These are phyloP conservation scores for Adansonia digitata DNA, from an alignment of 345 rosid species.

Conservation along the genomic window DNA sequence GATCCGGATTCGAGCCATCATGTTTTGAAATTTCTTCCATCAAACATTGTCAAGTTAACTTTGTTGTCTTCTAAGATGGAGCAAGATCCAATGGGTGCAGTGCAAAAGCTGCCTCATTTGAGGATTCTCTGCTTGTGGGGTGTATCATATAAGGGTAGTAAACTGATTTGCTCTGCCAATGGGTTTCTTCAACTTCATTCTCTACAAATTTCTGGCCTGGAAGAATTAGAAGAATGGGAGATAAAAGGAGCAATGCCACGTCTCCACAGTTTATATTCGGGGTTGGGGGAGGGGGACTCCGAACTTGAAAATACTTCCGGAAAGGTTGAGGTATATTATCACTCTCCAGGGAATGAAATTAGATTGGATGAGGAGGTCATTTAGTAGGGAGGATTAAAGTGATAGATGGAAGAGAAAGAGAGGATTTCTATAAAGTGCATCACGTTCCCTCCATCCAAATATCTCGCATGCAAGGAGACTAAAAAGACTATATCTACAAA, in stretches of 20 bases:
- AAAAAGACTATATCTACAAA: not conserved
- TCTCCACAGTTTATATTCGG: not conserved
- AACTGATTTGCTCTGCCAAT: not conserved
- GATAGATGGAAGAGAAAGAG: not conserved
- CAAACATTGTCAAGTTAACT: not conserved
- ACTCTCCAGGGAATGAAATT: not conserved
- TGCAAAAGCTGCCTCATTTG: not conserved
- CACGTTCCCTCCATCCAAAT: not conserved
- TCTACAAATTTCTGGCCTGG: not conserved
- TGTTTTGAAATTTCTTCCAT: not conserved
- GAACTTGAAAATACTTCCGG: not conserved
- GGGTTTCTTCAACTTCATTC: not conserved
- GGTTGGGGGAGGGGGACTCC: fast-evolving
- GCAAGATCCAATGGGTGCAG: not conserved
- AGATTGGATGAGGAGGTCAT: not conserved
- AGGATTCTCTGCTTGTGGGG: not conserved
- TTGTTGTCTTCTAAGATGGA: not conserved
- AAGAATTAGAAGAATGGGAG: not conserved
- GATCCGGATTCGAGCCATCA: not conserved
- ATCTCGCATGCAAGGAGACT: not conserved
- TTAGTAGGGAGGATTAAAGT: not conserved
- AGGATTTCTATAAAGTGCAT: not conserved
- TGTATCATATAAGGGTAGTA: not conserved
- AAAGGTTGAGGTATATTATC: not conserved
- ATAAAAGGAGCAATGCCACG: not conserved